Base-by-base conservation (phyloP, 306 rosid genomes). In the Vigna radiata region DNA sequence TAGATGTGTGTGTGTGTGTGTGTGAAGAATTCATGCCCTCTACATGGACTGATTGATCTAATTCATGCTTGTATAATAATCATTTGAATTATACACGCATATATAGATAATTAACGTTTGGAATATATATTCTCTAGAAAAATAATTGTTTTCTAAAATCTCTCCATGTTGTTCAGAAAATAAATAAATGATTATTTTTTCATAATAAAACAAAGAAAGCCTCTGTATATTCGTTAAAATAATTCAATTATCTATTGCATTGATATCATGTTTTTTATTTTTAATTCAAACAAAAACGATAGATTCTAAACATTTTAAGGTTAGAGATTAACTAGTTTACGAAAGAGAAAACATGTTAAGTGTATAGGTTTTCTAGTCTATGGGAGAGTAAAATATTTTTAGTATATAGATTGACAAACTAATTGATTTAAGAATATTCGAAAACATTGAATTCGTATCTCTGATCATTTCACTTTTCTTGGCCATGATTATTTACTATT, bases 21-120 rank as follows among this genome's bases (percentile, higher is more conserved):
- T 27, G 3, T 27, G 27, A 25, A 25, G 27, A 4, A 31, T 3
- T 16, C 23, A 6, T 31, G 23, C 21, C 21, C 19, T 31, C 44
- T 31, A 27, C 66, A 13, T 31, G 19, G 44, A 58, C 43, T 50
- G 0, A 52, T 21, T 11, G 60, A 8, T 19, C 16, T 65, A 2
- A 69, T 78, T 79, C 52, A 46, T 72, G 68, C 68, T 41, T 61
- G 43, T 39, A 49, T 12, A 74, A 8, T 27, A 49, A 55, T 41
- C 80, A 17, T 27, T 54, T 23, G 8, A 52, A 17, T 36, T 5
- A 33, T 33, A 4, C 37, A 29, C 5, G 3, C 31, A 29, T 3
- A 3, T 29, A 33, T 33, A 33, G 6, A 33, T 33, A 33, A 33
- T 29, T 29, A 33, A 33, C 31, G 36, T 56, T 56, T 56, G 31